These are phyloP conservation scores for Alternaria panax DNA, from an alignment of 2,329 filamentous ascomycete genomes.

Conservation along the genomic window DNA sequence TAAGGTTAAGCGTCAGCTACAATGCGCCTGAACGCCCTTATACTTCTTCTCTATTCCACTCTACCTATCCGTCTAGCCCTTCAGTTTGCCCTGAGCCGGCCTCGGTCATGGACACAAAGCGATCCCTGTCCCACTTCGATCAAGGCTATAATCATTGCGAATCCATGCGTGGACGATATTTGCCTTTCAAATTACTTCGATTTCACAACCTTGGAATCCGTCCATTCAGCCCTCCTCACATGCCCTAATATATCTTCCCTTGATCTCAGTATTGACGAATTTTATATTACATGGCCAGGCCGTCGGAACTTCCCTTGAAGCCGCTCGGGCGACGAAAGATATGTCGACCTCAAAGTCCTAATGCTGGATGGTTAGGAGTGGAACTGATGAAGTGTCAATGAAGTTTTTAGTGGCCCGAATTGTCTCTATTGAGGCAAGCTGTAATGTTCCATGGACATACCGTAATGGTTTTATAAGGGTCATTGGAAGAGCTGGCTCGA, in stretches of 20 bases:
- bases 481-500: constrained; percentile 7
- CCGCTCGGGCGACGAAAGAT: constrained; percentile 13
- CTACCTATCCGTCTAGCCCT: neutral
- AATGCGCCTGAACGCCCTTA: neutral
- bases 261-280: constrained; percentile 15
- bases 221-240: constrained; percentile 13
- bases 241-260: constrained; percentile 24
- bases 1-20: neutral
- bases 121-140: constrained; percentile 13
- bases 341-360: constrained; percentile 16
- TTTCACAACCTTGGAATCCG: constrained; percentile 11
- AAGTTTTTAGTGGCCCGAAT: neutral
- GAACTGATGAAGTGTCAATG: neutral
- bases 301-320: constrained; percentile 21
- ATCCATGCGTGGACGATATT: neutral
- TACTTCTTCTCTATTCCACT: neutral
- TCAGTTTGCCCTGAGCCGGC: neutral
- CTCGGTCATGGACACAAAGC: constrained; percentile 6
- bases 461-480: neutral
- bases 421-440: neutral
- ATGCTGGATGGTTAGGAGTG: constrained; percentile 20
- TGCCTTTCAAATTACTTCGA: neutral
- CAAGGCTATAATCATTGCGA: neutral
- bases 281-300: constrained; percentile 10
- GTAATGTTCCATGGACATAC: neutral